Conservation (phyloP, 257 asterid genomes). For the Solanum lycopersicoides region DNA sequence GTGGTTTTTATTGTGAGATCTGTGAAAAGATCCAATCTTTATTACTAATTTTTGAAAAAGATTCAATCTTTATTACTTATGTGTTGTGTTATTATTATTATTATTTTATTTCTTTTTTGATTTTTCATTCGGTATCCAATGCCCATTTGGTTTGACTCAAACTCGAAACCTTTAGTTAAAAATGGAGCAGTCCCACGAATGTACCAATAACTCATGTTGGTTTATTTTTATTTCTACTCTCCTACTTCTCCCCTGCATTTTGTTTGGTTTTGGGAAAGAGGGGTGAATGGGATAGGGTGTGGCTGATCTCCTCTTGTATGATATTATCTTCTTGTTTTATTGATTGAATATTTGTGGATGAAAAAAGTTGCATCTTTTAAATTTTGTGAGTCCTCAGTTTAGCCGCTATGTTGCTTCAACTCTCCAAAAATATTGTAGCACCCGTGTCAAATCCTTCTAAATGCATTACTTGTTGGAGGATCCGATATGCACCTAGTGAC, state of each 20-base stretch:
- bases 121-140: neutral
- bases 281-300: neutral
- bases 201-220: neutral
- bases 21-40: neutral
- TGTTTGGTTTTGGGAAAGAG: neutral
- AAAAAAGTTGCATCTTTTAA: neutral
- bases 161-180: neutral
- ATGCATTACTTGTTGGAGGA: neutral
- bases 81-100: neutral
- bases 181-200: too few species aligned
- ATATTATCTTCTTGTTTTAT: neutral
- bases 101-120: too few species aligned
- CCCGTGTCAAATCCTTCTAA: neutral
- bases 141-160: neutral
- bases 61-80: neutral
- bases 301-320: conserved; percentile 1
- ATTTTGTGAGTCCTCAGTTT: neutral
- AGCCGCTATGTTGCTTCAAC: neutral
- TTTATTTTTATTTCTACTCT: neutral
- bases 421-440: neutral
- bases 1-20: neutral
- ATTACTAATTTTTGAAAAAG: neutral
- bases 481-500: neutral
- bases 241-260: neutral
- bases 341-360: neutral